These are phyloP conservation scores for Haplosporangium sp. DNA, from an alignment of 371 early-diverging fungal genomes.

Conservation along the genomic window DNA sequence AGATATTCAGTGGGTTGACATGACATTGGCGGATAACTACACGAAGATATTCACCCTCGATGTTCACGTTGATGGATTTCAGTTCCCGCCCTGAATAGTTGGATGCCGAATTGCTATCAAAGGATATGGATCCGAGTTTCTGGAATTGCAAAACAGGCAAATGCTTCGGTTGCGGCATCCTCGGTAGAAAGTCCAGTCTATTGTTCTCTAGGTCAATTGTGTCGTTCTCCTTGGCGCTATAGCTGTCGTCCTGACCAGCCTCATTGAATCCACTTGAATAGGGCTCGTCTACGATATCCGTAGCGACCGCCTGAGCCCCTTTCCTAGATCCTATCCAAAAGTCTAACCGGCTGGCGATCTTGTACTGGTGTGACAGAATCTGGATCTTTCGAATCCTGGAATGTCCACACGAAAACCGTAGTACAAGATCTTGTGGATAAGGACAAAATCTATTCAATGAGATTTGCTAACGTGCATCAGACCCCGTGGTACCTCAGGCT, in stretches of 20 bases:
- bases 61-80: conserved; percentile 79
- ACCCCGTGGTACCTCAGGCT: too few species aligned
- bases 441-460: conserved; percentile 67
- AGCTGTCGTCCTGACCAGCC: conserved; percentile 10
- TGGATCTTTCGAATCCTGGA: conserved; percentile 78
- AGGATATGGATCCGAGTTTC: conserved; percentile 58
- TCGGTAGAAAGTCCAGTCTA: conserved; percentile 21
- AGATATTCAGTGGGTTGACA: conserved; percentile 77
- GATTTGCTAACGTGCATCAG: neutral
- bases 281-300: conserved; percentile 9
- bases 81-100: conserved; percentile 75
- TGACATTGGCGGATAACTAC: conserved; percentile 77
- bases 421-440: conserved; percentile 78
- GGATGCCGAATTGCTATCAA: conserved; percentile 64
- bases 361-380: conserved; percentile 83
- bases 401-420: conserved; percentile 68
- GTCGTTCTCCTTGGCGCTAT: conserved; percentile 1
- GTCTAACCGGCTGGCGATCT: conserved; percentile 82
- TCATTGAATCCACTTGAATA: conserved; percentile 6
- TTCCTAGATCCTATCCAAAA: conserved; percentile 68
- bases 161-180: conserved; percentile 17
- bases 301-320: conserved; percentile 25
- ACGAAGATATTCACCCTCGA: conserved; percentile 77
- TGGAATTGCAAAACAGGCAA: conserved; percentile 44
- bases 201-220: conserved; percentile 25